Percentiles rank a stretch among this genome's conserved stretches.
Evolutionary conservation across 73 alveolate genomes (phyloP).

Genomic region (Symbiodinium pilosum): DNA sequence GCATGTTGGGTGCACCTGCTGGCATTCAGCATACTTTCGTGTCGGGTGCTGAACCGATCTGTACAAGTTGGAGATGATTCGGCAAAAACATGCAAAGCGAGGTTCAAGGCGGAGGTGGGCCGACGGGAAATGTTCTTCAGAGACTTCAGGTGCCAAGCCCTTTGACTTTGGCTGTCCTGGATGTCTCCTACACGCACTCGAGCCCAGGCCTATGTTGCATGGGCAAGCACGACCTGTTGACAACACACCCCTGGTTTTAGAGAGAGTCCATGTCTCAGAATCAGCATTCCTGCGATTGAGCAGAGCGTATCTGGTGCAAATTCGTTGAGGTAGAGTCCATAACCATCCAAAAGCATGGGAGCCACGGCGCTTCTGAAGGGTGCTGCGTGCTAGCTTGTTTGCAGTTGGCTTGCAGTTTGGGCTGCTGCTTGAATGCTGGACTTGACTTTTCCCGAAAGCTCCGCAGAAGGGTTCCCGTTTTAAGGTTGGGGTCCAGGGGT

Average conservation of each 20-base stretch:
- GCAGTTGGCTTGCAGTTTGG: not conserved
- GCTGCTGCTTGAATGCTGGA: not conserved
- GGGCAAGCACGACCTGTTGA: not conserved
- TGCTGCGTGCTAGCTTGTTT: not conserved
- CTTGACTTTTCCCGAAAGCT: too few relatives aligned
- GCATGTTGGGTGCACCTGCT: conserved; percentile 88
- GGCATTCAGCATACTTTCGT: conserved; percentile 4
- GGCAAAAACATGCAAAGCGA: too few relatives aligned
- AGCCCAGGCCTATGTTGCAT: not conserved
- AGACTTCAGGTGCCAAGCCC: conserved; percentile 46
- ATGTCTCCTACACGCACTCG: not conserved
- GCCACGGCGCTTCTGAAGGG: not conserved
- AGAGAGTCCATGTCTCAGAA: not conserved
- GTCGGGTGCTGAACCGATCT: not conserved
- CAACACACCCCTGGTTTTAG: not conserved
- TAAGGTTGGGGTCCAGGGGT: too few relatives aligned
- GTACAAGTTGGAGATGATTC: not conserved
- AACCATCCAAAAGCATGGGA: not conserved
- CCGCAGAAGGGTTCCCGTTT: too few relatives aligned
- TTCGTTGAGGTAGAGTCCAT: conserved; percentile 9
- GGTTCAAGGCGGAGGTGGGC: not conserved
- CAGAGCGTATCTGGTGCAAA: too few relatives aligned
- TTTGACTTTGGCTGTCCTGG: too few relatives aligned
- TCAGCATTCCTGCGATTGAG: too few relatives aligned
- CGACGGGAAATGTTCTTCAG: conserved; percentile 2